Evolutionary conservation across 2,329 filamentous ascomycete species (phyloP), one percentile per base, ranked within the genome.

Genomic region (Penicillium decumbens): DNA sequence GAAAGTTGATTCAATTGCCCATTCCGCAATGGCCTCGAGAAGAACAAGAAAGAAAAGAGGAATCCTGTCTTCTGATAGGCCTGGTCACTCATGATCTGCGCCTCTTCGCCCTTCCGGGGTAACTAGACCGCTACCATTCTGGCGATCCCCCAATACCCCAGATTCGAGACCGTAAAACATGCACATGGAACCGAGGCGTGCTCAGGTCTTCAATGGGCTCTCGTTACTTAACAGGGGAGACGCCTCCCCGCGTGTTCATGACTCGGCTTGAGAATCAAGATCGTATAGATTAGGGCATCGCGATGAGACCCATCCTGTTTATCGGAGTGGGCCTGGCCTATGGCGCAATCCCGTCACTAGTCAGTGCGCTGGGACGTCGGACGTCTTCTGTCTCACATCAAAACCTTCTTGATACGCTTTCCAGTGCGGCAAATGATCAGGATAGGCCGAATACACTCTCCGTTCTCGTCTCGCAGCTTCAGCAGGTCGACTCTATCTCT

Each of bases 341-440:
- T 29, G 20, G n/a, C 29, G 20, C 44, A 25, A 40, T 15, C 18
- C 12, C 23, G 12, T 45, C n/a, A 20, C 18, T 28, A 7, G 9
- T 29, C n/a, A 24, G 20, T 24, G 12, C 3, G n/a, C 33, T 38
- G n/a, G 15, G 20, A n/a, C 23, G 25, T 45, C 25, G 32, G 6
- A 18, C 28, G 6, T 32, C 37, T 25, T 9, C 27, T 4, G 28
- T 46, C 28, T 20, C 45, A 24, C 12, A 45, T 10, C 28, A 10
- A n/a, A 41, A 15, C 29, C 47, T 49, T 29, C 18, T 50, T 10
- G 6, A 38, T 12, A 32, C 24, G 4, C 24, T 28, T 2, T 42
- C 43, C 5, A 43, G 32, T 37, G 43, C 40, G 39, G 41, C 25
- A 23, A 23, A 43, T 41, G 43, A 49, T 27, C 41, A 40, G 27